Evolutionary conservation across 176 grass and related monocot genomes (phyloP).

Genomic region (Lolium perenne): DNA sequence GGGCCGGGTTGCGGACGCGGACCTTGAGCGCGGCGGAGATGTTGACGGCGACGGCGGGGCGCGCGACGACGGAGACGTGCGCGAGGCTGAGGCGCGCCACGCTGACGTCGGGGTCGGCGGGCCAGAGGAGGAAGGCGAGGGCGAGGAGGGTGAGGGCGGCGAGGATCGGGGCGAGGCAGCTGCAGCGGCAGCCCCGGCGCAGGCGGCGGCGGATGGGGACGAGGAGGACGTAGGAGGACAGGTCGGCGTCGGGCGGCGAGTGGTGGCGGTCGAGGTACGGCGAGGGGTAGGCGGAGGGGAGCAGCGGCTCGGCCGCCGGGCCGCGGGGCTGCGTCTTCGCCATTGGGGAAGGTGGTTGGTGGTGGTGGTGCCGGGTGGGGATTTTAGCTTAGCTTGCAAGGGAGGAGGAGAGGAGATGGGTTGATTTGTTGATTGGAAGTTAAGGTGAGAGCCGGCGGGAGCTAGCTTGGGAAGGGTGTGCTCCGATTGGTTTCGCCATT

Average conservation of each 20-base stretch:
- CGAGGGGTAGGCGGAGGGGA: slow-evolving; percentile 49
- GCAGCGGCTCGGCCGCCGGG: slow-evolving; percentile 41
- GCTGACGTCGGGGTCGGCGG: slow-evolving; percentile 61
- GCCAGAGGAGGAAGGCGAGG: slow-evolving; percentile 62
- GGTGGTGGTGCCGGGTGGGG: slow-evolving; percentile 5
- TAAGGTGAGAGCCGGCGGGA: neutral
- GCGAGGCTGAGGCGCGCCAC: slow-evolving; percentile 68
- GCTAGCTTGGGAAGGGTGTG: neutral
- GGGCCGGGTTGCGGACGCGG: slow-evolving; percentile 66
- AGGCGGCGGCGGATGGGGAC: slow-evolving; percentile 53
- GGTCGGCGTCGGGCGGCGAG: neutral
- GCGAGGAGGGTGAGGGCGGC: slow-evolving; percentile 39
- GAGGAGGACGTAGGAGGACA: slow-evolving; percentile 47
- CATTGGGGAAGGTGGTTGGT: slow-evolving; percentile 45
- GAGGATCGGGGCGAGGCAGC: slow-evolving; percentile 40
- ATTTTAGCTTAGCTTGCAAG: slow-evolving; percentile 42
- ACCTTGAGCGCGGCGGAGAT: slow-evolving; percentile 57
- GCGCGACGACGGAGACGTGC: slow-evolving; percentile 56
- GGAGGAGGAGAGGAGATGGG: neutral
- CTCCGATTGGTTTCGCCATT: neutral
- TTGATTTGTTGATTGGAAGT: slow-evolving; percentile 43
- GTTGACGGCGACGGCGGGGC: slow-evolving; percentile 56
- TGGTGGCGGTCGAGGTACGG: slow-evolving; percentile 22
- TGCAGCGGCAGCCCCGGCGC: slow-evolving; percentile 35
- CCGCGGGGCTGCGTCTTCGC: slow-evolving; percentile 40